These are phyloP conservation scores for Fusarium praegraminearum DNA, from an alignment of 2,329 filamentous ascomycete genomes.

Conservation along the genomic window DNA sequence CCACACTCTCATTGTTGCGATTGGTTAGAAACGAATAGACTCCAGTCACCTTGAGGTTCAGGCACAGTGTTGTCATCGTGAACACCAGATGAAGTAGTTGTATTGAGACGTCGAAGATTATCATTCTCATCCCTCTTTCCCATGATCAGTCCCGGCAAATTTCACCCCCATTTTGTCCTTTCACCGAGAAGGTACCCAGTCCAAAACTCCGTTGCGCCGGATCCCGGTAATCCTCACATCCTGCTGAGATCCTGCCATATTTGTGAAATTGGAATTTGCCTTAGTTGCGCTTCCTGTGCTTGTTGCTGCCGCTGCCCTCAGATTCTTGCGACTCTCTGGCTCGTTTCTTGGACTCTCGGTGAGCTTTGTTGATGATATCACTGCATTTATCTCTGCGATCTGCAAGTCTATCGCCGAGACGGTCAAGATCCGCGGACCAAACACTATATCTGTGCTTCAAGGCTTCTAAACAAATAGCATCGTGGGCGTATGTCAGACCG, in stretches of 20 bases:
- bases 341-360: not conserved
- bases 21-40: not conserved
- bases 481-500: not conserved
- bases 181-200: too few relatives aligned
- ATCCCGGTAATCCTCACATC: accelerated
- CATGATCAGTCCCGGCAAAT: not conserved
- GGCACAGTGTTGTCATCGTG: not conserved
- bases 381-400: not conserved
- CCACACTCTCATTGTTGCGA: not conserved
- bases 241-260: not conserved
- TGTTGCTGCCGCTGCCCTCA: not conserved
- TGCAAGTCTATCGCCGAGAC: not conserved
- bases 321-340: not conserved
- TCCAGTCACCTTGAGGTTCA: not conserved
- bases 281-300: not conserved
- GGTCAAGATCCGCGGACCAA: too few relatives aligned
- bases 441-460: too few relatives aligned
- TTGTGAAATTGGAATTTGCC: not conserved
- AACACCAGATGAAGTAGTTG: not conserved
- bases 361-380: accelerated
- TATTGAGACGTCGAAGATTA: not conserved
- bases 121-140: too few relatives aligned
- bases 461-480: not conserved
- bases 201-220: too few relatives aligned
- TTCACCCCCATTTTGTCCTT: not conserved